A percentile compares a stretch with the other conserved stretches of the same genome.
Conservation (phyloP, 306 rosid genomes). For the Vachellia pachyceras region DNA sequence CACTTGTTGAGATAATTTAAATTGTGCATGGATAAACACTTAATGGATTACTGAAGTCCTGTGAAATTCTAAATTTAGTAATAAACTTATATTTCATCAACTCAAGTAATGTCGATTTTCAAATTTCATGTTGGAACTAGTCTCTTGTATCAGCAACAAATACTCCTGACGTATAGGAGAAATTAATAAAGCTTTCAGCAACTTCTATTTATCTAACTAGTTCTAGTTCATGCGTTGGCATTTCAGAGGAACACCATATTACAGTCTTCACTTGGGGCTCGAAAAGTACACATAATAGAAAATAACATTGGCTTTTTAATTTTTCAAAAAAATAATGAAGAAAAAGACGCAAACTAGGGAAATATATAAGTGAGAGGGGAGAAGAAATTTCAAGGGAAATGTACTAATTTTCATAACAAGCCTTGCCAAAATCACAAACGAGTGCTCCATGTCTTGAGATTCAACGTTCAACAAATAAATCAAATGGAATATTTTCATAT, state of each 20-base stretch:
- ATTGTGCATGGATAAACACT: neutral
- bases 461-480: neutral
- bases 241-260: neutral
- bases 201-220: neutral
- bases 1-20: neutral
- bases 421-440: neutral
- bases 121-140: neutral
- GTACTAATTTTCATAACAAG: neutral
- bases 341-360: neutral
- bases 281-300: no score
- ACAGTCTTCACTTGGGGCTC: neutral
- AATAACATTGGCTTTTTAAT: no score
- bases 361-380: neutral
- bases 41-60: neutral
- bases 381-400: neutral
- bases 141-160: neutral
- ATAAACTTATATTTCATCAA: neutral
- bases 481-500: neutral
- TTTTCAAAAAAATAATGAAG: no score
- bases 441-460: neutral
- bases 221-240: neutral
- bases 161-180: neutral
- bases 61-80: neutral
- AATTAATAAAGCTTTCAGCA: neutral
- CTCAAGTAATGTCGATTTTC: neutral